Percentiles rank a stretch among this genome's conserved stretches.
Evolutionary conservation across 2,329 filamentous ascomycete species (phyloP).

Genomic region (Anisogramma anomala): DNA sequence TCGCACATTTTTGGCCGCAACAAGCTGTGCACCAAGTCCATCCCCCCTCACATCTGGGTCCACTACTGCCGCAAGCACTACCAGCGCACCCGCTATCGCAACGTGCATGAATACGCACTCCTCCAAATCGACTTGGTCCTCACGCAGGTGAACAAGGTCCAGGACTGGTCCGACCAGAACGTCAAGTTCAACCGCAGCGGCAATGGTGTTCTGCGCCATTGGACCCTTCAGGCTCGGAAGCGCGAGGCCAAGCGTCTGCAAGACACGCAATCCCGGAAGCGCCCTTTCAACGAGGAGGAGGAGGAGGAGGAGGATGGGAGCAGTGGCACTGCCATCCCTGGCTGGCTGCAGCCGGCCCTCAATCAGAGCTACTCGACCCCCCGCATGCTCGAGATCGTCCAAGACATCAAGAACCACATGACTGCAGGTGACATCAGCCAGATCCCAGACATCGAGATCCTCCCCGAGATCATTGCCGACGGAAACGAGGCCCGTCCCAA

Average conservation of each 20-base stretch:
- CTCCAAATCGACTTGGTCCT: slow-evolving; percentile 53
- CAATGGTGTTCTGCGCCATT: slow-evolving; percentile 40
- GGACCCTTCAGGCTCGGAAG: slow-evolving; percentile 52
- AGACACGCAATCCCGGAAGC: slow-evolving; percentile 21
- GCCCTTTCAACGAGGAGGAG: slow-evolving; percentile 16
- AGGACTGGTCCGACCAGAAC: slow-evolving; percentile 49
- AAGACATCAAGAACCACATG: slow-evolving; percentile 34
- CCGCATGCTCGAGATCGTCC: slow-evolving; percentile 36
- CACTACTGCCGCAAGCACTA: slow-evolving; percentile 75
- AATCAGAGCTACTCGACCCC: slow-evolving; percentile 35
- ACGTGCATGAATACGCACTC: slow-evolving; percentile 46
- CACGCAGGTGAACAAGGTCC: slow-evolving; percentile 49
- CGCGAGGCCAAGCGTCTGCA: slow-evolving; percentile 48
- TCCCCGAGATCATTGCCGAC: slow-evolving; percentile 40
- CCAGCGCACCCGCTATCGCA: slow-evolving; percentile 62
- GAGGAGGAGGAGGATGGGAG: slow-evolving; percentile 23
- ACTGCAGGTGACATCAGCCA: slow-evolving; percentile 29
- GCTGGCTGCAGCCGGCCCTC: slow-evolving; percentile 37
- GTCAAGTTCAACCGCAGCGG: slow-evolving; percentile 9
- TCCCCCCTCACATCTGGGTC: slow-evolving; percentile 61
- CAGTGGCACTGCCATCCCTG: slow-evolving; percentile 32
- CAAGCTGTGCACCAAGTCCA: slow-evolving; percentile 61
- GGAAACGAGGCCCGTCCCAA: slow-evolving; percentile 16
- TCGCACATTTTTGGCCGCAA: slow-evolving; percentile 77
- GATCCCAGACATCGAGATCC: slow-evolving; percentile 48